Base-by-base conservation (phyloP, 805 yeast genomes). In the Teunomyces barrocoloradensis region DNA sequence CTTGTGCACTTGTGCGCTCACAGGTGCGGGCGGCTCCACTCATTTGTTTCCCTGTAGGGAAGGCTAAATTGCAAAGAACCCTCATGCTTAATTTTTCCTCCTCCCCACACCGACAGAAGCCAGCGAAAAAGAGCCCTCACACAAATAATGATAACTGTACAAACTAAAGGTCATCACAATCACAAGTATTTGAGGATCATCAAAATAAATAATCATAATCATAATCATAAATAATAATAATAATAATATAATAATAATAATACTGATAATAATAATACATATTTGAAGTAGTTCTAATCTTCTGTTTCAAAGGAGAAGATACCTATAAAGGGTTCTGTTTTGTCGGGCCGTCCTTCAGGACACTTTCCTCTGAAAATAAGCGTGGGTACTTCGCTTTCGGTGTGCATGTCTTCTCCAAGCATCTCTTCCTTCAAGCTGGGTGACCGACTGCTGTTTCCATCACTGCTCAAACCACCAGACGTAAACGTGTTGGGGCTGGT, bases 241-340 rank as follows among this genome's bases (percentile, higher is more conserved):
- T 30, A 32, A 32, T 15, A 13, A n/a, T 9, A 5, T 9, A 32
- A 32, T 15, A 15, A 15, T 15, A 32, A 13, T 3, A 12, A 32
- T n/a, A 10, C n/a, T n/a, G n/a, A n/a, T 32, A 32, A 7, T n/a
- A 13, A 32, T 32, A 13, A 32, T n/a, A 13, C 13, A n/a, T 32
- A 36, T 21, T 23, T 13, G 10, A 10, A 7, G 34, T 32, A 13
- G 18, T 32, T 32, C 47, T 56, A 65, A 42, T 65, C 71, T 47
- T 71, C 76, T 50, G 64, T 61, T 51, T 78, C 83, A 55, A 78
- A 78, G 36, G 77, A 75, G 51, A 78, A 77, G 10, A 78, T 78
- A 1, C 83, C 83, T 37, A 78, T 77, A 50, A 77, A 78, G 4
- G 83, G 82, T 53, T 77, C 80, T 21, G 77, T 69, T 17, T 63